Evolutionary conservation across 1,139 yeast species (phyloP).

Genomic region (Meyerozyma guilliermondii): DNA sequence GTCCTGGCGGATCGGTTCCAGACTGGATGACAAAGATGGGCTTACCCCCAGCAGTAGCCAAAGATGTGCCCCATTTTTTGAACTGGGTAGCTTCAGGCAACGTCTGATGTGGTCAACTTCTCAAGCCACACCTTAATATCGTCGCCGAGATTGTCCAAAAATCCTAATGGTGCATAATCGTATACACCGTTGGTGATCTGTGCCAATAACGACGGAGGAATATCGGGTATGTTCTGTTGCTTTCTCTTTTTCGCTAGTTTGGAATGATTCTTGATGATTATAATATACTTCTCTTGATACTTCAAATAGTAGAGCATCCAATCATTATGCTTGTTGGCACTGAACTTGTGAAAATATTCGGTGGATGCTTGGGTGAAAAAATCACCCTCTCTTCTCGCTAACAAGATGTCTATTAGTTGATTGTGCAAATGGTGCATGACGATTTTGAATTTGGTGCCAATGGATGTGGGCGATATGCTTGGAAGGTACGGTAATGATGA

Average conservation of each 20-base stretch:
- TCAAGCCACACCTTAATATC: slow-evolving; percentile 43
- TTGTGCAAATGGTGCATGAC: slow-evolving; percentile 39
- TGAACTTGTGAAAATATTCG: slow-evolving; percentile 42
- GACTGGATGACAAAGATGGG: slow-evolving; percentile 54
- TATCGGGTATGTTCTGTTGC: slow-evolving; percentile 2
- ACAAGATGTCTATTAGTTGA: slow-evolving; percentile 30
- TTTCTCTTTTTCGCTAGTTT: slow-evolving; percentile 5
- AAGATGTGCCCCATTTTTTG: slow-evolving; percentile 63
- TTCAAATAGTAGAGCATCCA: slow-evolving; percentile 43
- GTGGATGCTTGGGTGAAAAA: slow-evolving; percentile 20
- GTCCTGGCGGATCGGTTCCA: slow-evolving; percentile 66
- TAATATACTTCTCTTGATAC: slow-evolving; percentile 25
- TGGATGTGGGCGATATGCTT: slow-evolving; percentile 9
- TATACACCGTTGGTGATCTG: slow-evolving; percentile 21
- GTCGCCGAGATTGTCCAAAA: slow-evolving; percentile 40
- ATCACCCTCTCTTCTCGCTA: slow-evolving; percentile 18
- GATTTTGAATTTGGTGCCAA: slow-evolving; percentile 14
- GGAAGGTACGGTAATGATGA: slow-evolving; percentile 40
- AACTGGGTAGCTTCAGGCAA: slow-evolving; percentile 28
- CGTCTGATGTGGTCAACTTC: slow-evolving; percentile 9
- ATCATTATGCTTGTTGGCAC: slow-evolving; percentile 32
- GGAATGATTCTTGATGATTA: slow-evolving; percentile 33
- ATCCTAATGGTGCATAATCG: slow-evolving; percentile 29
- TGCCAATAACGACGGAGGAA: slow-evolving; percentile 7
- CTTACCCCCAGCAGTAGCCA: slow-evolving; percentile 53